Evolutionary conservation across 1,284 basidiomycete genomes (phyloP), one percentile per base, ranked within the genome.

Genomic region (Phellopilus nigrolimitatus): DNA sequence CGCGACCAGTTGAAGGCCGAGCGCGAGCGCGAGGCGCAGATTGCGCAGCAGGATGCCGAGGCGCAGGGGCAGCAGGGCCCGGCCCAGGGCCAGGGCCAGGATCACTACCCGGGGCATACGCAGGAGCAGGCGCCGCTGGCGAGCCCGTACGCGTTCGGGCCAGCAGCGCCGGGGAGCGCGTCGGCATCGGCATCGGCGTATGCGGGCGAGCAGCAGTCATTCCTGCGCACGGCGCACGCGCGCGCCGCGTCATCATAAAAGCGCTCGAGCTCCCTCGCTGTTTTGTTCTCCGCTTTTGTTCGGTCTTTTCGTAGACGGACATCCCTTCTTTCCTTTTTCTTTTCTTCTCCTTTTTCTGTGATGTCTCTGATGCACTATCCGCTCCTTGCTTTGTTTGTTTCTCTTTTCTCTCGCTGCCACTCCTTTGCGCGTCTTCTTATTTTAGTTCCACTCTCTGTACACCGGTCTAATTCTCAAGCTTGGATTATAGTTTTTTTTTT

Each of bases 1-100:
- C 53, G 49, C 15, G 61, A 51, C 17, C 60, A 36, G 55, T 13
- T 43, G 19, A 61, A 39, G 54, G 55, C 21, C 12, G 39, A 52
- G 27, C 54, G 51, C 19, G 53, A 53, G 38, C 43, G 22, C 19
- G 43, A 39, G 24, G 22, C 47, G 30, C 13, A 24, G 17, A 15
- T 22, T 10, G 37, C 30, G 19, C 24, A 40, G 19, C 27, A 33
- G 33, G 19, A 34, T n/a, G 44, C 22, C 15, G 21, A 30, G 34
- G 24, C 33, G 31, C 33, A 24, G 22, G 8, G 30, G 43, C 24
- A 19, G 22, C 45, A 47, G 28, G 17, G 38, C 15, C 22, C 17
- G 25, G 22, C 3, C 5, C 50, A 47, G 42, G 12, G 22, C n/a
- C 52, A 44, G 37, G 12, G 13, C 22, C 47, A 49, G 36, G 17